Evolutionary conservation across 768 basidiomycete genomes (phyloP).

Genomic region (Pulveroboletus sp.): DNA sequence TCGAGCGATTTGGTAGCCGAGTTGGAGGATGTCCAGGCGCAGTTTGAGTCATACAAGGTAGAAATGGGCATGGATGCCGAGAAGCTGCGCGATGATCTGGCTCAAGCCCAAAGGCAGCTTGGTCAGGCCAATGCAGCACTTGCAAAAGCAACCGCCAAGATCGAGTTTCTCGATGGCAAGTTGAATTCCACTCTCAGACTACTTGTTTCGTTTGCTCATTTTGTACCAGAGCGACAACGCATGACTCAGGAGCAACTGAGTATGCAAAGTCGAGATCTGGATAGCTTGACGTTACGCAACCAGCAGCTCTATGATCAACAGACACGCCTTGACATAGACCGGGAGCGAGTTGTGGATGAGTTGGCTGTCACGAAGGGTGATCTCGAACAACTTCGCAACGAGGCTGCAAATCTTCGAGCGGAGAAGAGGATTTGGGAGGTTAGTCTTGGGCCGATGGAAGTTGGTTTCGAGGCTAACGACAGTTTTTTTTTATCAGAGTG

Average conservation of each 20-base stretch:
- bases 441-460: conserved; percentile 12
- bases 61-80: conserved; percentile 80
- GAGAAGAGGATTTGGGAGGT: conserved; percentile 96
- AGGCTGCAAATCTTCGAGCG: conserved; percentile 81
- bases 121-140: conserved; percentile 60
- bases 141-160: conserved; percentile 80
- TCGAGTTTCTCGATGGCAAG: conserved; percentile 73
- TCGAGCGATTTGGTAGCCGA: conserved; percentile 49
- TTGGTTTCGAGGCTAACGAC: neutral
- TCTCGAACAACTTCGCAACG: conserved; percentile 77
- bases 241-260: conserved; percentile 66
- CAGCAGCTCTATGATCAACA: conserved; percentile 70
- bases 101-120: conserved; percentile 59
- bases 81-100: conserved; percentile 66
- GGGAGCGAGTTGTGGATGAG: conserved; percentile 63
- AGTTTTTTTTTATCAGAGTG: conserved; percentile 43
- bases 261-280: conserved; percentile 59
- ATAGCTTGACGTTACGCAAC: conserved; percentile 63
- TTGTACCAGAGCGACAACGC: conserved; percentile 55
- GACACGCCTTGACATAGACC: conserved; percentile 71
- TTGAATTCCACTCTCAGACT: neutral
- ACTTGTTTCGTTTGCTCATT: neutral
- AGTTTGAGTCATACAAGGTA: conserved; percentile 73
- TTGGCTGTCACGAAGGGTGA: conserved; percentile 52
- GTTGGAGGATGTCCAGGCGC: conserved; percentile 66